Evolutionary conservation across 192 early-diverging fungal species (phyloP), one percentile per base, ranked within the genome.

Genomic region (Coemansia sp.): DNA sequence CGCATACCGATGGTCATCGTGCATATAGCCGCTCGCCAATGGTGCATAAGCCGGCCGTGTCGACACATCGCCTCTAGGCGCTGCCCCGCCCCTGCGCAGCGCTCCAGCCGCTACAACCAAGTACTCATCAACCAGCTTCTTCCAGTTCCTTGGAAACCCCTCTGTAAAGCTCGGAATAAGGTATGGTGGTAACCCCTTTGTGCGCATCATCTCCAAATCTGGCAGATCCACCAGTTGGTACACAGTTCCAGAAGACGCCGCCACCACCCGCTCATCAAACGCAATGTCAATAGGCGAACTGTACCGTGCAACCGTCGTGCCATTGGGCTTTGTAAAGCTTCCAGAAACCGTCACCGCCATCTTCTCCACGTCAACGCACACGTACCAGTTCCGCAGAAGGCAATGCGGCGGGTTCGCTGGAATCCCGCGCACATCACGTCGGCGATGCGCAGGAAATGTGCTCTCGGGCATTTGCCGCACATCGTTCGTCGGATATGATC

Each of bases 101-200:
- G 11, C 23, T 21, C 35, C 25, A 2, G 52, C 22, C 2, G 57
- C 4, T 10, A 29, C 23, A 7, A 19, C 60, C 14, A 76, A 41
- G 23, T 67, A 63, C 23, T 53, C 48, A 0, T 68, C 65, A 14
- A 70, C 27, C 2, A 77, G 62, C 57, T 57, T 43, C 54, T 29
- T 67, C 75, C 75, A 77, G 27, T 67, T 67, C 5, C 47, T 29
- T 2, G 75, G 75, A 14, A 77, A 77, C 21, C 75, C 75, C 10
- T 66, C 60, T 3, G 32, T 59, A 60, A 77, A 77, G 17, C 54
- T 45, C 11, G 69, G 54, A 12, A 68, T 21, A 2, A 77, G 54
- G 19, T 71, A 49, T 19, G 65, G 69, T 8, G 75, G 75, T 22
- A 77, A 68, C 7, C 75, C 75, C 57, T 65, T 67, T 6, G 23